Percentiles rank a stretch among this genome's conserved stretches.
phyloP scores from a whole-genome alignment of 2,329 filamentous ascomycete species.

The Ambrosiella xylebori region DNA sequence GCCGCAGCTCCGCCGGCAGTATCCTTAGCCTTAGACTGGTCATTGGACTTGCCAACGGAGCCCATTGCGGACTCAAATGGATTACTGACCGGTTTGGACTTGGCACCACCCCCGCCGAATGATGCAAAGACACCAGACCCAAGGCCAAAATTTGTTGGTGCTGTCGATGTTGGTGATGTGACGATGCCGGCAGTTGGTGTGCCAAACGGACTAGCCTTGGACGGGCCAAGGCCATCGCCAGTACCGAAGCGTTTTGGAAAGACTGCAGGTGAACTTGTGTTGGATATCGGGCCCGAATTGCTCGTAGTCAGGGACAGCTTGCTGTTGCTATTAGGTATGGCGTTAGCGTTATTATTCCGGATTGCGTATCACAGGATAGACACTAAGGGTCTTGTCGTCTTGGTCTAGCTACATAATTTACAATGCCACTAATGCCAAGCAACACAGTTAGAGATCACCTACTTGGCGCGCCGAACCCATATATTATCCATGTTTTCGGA shows the following conservation, averaged over 20 bases:
- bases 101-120: slow-evolving; percentile 37
- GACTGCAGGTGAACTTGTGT: slow-evolving; percentile 31
- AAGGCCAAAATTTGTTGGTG: slow-evolving; percentile 76
- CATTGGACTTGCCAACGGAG: background rate
- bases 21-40: background rate
- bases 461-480: slow-evolving; percentile 78
- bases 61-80: background rate
- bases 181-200: slow-evolving; percentile 53
- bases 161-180: slow-evolving; percentile 52
- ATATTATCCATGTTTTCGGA: slow-evolving; percentile 37
- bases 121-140: slow-evolving; percentile 93
- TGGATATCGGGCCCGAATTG: slow-evolving; percentile 35
- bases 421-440: no score
- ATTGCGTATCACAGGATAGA: background rate
- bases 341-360: slow-evolving; percentile 9
- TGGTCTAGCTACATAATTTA: no score
- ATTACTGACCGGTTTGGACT: background rate
- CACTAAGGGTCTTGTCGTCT: no score
- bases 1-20: slow-evolving; percentile 15
- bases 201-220: slow-evolving; percentile 61
- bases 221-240: slow-evolving; percentile 39
- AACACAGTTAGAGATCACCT: slow-evolving; percentile 21
- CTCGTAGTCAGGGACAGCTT: slow-evolving; percentile 81
- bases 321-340: slow-evolving; percentile 26
- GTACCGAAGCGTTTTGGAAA: slow-evolving; percentile 55